Percentiles rank a stretch among this genome's conserved stretches.
phyloP scores from a whole-genome alignment of 805 yeast species.

The Kodamaea restingae region DNA sequence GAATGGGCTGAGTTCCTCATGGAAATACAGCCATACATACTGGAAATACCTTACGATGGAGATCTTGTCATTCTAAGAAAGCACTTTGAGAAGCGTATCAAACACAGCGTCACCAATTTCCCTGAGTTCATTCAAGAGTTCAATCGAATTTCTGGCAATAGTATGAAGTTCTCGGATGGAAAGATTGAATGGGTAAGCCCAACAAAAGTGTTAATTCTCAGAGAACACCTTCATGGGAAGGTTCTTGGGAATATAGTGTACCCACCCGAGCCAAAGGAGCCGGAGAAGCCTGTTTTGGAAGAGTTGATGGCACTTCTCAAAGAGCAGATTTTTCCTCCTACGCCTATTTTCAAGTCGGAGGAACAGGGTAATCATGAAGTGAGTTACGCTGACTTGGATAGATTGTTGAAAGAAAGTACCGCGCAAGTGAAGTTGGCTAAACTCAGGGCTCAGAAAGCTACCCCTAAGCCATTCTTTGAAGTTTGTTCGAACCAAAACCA shows the following conservation, averaged over 20 bases:
- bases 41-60: slow-evolving; percentile 8
- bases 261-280: background rate
- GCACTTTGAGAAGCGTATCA: background rate
- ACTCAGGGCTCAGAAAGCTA: background rate
- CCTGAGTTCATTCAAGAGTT: slow-evolving; percentile 11
- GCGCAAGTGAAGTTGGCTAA: background rate
- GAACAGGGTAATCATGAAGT: background rate
- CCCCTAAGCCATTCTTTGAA: slow-evolving; percentile 42
- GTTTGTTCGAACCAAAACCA: slow-evolving; percentile 47
- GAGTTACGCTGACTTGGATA: background rate
- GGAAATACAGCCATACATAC: slow-evolving; percentile 5
- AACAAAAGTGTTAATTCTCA: slow-evolving; percentile 13
- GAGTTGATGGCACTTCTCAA: slow-evolving; percentile 1
- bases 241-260: background rate
- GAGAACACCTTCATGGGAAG: background rate
- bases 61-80: background rate
- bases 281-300: background rate
- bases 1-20: slow-evolving; percentile 11
- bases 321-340: background rate
- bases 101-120: slow-evolving; percentile 2
- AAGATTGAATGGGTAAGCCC: slow-evolving; percentile 13
- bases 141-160: slow-evolving; percentile 17
- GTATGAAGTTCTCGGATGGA: slow-evolving; percentile 6
- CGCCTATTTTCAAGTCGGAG: background rate
- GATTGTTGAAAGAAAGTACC: background rate